Percentiles rank a stretch among this genome's conserved stretches.
phyloP scores from a whole-genome alignment of 768 basidiomycete species.

The Postia placenta region DNA sequence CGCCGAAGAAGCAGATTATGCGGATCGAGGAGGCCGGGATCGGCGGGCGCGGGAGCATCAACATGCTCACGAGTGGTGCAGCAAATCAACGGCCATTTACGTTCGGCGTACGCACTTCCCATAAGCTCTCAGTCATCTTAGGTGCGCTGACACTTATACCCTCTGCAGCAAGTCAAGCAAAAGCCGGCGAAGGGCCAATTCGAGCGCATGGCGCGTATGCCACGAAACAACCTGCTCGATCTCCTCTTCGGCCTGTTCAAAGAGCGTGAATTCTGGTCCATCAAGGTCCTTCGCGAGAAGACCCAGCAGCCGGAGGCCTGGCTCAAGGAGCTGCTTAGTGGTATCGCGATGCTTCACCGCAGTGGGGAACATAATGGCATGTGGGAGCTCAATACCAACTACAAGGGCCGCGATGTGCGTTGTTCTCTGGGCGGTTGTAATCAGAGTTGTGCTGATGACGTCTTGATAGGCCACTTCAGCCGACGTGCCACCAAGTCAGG shows the following conservation, averaged over 20 bases:
- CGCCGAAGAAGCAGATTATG: conserved; percentile 57
- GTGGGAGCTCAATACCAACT: conserved; percentile 76
- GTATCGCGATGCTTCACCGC: conserved; percentile 72
- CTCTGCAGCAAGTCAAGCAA: conserved; percentile 54
- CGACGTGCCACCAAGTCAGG: not conserved
- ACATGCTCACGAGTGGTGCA: conserved; percentile 73
- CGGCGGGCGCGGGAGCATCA: conserved; percentile 69
- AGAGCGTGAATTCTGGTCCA: conserved; percentile 76
- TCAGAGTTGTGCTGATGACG: conserved; percentile 29
- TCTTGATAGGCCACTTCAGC: conserved; percentile 21
- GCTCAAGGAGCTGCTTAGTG: conserved; percentile 74
- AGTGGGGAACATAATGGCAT: conserved; percentile 76
- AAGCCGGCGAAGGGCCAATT: conserved; percentile 66
- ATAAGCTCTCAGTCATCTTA: not conserved
- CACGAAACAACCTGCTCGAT: conserved; percentile 82
- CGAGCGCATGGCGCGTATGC: conserved; percentile 90
- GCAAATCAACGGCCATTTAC: conserved; percentile 58
- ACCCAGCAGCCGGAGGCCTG: conserved; percentile 86
- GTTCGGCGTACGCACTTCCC: conserved; percentile 48
- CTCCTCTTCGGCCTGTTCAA: conserved; percentile 74
- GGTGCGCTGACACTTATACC: conserved; percentile 7
- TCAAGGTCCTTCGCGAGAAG: conserved; percentile 68
- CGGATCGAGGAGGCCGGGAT: conserved; percentile 69
- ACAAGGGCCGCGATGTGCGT: conserved; percentile 55
- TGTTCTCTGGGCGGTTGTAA: not conserved